Evolutionary conservation across 805 yeast species (phyloP).

Genomic region (Lachancea kluyveri): DNA sequence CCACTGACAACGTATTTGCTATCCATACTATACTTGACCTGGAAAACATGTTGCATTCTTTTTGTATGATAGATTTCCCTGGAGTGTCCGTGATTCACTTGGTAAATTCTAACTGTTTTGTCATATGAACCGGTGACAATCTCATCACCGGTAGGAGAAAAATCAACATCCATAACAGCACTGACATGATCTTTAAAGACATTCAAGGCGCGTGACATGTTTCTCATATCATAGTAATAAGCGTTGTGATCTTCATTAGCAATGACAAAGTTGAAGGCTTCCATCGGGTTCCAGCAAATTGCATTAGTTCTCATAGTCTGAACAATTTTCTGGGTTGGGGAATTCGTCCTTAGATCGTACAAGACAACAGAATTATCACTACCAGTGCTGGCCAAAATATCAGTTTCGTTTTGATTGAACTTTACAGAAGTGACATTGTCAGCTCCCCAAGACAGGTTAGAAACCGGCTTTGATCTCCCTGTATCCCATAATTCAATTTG

Average conservation of each 20-base stretch:
- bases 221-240: conserved; percentile 95
- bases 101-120: conserved; percentile 79
- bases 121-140: conserved; percentile 94
- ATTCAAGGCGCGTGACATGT: conserved; percentile 71
- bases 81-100: conserved; percentile 78
- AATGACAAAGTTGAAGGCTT: conserved; percentile 86
- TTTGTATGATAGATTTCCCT: conserved; percentile 94
- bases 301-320: conserved; percentile 79
- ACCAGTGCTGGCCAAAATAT: conserved; percentile 81
- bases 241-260: conserved; percentile 94
- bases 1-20: conserved; percentile 82
- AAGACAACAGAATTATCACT: conserved; percentile 86
- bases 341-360: conserved; percentile 83
- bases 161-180: conserved; percentile 92
- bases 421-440: conserved; percentile 79
- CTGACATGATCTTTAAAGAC: conserved; percentile 94
- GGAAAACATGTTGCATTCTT: conserved; percentile 93
- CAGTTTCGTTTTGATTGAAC: conserved; percentile 87
- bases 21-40: conserved; percentile 82
- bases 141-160: conserved; percentile 95
- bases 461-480: conserved; percentile 66
- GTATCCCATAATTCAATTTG: conserved; percentile 89
- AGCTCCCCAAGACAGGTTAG: conserved; percentile 92
- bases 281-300: conserved; percentile 96
- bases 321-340: conserved; percentile 88